phyloP scores from a whole-genome alignment of 73 alveolate genomes.

The Loxodes magnus region DNA sequence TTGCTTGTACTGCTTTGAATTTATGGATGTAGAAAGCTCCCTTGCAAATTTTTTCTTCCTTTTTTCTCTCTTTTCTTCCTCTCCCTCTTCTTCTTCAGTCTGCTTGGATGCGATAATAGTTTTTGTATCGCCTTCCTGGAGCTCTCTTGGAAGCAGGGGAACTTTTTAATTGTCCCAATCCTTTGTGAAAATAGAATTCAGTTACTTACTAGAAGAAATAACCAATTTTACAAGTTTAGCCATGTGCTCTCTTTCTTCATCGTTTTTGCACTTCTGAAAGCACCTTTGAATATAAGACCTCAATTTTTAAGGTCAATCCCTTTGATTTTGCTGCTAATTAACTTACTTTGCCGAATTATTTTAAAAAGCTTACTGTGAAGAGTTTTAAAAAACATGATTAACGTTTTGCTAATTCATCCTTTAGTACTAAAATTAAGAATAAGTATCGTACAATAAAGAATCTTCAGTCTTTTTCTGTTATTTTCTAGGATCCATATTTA shows the following conservation, averaged over 20 bases:
- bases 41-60: conserved; percentile 11
- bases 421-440: too few relatives aligned
- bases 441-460: too few relatives aligned
- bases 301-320: conserved; percentile 36
- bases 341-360: too few relatives aligned
- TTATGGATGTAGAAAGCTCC: background rate
- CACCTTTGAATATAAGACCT: conserved; percentile 43
- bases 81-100: background rate
- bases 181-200: conserved; percentile 5
- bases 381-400: too few relatives aligned
- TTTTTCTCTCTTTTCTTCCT: conserved; percentile 10
- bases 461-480: too few relatives aligned
- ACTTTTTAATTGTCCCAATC: conserved; percentile 44
- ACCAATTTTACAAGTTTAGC: conserved; percentile 19
- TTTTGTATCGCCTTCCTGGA: conserved; percentile 9
- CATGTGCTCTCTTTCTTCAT: conserved; percentile 33
- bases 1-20: background rate
- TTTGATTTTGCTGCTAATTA: too few relatives aligned
- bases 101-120: conserved; percentile 2
- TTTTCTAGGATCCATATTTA: too few relatives aligned
- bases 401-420: too few relatives aligned
- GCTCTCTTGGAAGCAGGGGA: conserved; percentile 39
- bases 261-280: conserved; percentile 39
- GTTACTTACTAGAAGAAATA: conserved; percentile 16
- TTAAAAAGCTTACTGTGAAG: too few relatives aligned